Evolutionary conservation across 768 basidiomycete genomes (phyloP).

Genomic region (Boletus pseudopeckii): DNA sequence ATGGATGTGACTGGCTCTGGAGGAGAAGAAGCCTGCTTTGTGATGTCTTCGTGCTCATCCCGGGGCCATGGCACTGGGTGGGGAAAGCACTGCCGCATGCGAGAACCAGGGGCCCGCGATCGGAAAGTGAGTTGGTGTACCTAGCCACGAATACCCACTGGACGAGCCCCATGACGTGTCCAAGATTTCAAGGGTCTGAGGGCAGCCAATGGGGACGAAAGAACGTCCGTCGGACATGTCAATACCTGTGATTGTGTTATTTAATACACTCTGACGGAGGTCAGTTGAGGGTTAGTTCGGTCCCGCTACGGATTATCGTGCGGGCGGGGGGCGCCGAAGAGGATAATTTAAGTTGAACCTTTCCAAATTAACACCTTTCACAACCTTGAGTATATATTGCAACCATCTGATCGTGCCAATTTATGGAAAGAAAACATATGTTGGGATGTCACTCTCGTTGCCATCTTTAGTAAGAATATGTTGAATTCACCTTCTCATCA

Average conservation of each 20-base stretch:
- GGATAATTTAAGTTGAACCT: not conserved
- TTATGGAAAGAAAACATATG: not conserved
- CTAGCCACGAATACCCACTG: not conserved
- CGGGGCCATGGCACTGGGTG: constrained; percentile 23
- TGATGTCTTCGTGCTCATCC: constrained; percentile 20
- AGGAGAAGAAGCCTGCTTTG: constrained; percentile 31
- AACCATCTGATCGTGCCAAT: not conserved
- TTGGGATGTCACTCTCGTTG: not conserved
- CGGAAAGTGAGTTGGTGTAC: not conserved
- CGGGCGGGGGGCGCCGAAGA: not conserved
- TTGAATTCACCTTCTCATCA: not conserved
- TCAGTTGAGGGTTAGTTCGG: not conserved
- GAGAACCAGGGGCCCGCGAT: not conserved
- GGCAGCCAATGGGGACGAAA: not conserved
- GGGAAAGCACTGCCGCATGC: constrained; percentile 1
- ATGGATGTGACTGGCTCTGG: not conserved
- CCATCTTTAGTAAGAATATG: not conserved
- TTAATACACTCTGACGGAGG: not conserved
- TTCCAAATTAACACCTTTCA: not conserved
- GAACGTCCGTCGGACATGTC: not conserved
- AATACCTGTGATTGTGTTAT: not conserved
- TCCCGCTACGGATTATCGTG: not conserved
- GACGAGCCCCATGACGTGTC: constrained; percentile 1
- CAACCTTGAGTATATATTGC: not conserved
- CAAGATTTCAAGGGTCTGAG: not conserved